Percentiles rank a stretch among this genome's conserved stretches.
Evolutionary conservation across 805 yeast genomes (phyloP).

Genomic region (Candida gorgasii): DNA sequence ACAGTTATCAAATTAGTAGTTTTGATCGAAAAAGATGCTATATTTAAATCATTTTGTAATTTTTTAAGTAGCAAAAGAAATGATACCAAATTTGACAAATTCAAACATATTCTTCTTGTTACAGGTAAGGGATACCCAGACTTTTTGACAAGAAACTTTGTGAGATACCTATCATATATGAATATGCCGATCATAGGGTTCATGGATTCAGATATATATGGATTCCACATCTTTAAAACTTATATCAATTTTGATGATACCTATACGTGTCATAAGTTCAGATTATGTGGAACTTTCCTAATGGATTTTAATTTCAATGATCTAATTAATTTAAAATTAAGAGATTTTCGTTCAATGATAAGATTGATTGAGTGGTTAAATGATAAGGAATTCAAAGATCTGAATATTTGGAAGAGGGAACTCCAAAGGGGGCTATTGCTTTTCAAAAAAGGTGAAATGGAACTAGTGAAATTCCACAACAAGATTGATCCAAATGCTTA

Average conservation of each 20-base stretch:
- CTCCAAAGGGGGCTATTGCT: conserved; percentile 54
- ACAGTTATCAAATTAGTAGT: conserved; percentile 17
- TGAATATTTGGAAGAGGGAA: conserved; percentile 40
- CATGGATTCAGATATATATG: conserved; percentile 69
- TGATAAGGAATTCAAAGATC: background rate
- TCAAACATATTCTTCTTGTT: conserved; percentile 28
- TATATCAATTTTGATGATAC: conserved; percentile 24
- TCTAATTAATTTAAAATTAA: conserved; percentile 21
- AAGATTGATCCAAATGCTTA: background rate
- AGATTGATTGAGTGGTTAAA: conserved; percentile 13
- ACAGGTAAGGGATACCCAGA: conserved; percentile 76
- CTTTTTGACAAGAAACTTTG: conserved; percentile 46
- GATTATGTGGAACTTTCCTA: conserved; percentile 40
- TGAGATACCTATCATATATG: conserved; percentile 24
- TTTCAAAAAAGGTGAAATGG: conserved; percentile 60
- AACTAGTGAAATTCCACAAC: conserved; percentile 20
- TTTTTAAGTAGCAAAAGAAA: background rate
- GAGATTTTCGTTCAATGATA: conserved; percentile 23
- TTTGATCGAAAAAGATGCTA: conserved; percentile 43
- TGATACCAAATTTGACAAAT: background rate
- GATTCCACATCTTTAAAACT: conserved; percentile 51
- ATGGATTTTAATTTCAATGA: conserved; percentile 35
- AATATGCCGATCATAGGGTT: conserved; percentile 42
- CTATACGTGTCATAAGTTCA: conserved; percentile 1
- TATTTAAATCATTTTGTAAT: conserved; percentile 29